Conservation (phyloP, 2,329 filamentous ascomycete species). For the Pseudogymnoascus sp. region DNA sequence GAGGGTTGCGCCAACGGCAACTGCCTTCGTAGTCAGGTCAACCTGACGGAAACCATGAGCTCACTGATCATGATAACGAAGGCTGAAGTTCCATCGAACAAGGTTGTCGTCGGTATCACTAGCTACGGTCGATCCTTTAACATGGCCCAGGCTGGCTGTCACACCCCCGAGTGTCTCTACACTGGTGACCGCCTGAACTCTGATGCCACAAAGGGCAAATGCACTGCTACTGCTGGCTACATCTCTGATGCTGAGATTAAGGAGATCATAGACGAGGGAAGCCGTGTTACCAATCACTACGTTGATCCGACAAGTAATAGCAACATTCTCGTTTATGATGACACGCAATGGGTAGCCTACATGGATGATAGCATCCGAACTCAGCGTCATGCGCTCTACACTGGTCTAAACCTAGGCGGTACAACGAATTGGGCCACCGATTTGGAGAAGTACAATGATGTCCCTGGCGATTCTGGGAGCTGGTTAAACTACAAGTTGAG, state of each 20-base stretch:
- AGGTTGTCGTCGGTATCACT: constrained; percentile 29
- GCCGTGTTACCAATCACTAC: constrained; percentile 15
- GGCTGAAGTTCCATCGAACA: constrained; percentile 24
- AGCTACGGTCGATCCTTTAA: constrained; percentile 32
- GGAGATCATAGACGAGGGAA: constrained; percentile 23
- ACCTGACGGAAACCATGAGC: constrained; percentile 31
- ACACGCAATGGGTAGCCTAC: constrained; percentile 24
- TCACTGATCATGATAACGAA: constrained; percentile 35
- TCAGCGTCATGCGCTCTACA: constrained; percentile 19
- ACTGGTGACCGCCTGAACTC: constrained; percentile 21
- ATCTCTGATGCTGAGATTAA: constrained; percentile 30
- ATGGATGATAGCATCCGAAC: constrained; percentile 21
- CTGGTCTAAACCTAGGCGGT: constrained; percentile 24
- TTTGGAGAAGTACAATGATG: constrained; percentile 15
- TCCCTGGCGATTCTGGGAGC: not conserved
- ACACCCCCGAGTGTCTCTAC: constrained; percentile 19
- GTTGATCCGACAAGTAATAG: constrained; percentile 14
- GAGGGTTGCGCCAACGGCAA: constrained; percentile 27
- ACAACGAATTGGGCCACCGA: constrained; percentile 32
- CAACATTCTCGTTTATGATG: constrained; percentile 21
- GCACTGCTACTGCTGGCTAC: constrained; percentile 30
- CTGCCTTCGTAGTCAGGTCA: constrained; percentile 32
- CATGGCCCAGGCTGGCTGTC: constrained; percentile 29
- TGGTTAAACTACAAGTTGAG: constrained; percentile 1
- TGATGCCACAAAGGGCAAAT: constrained; percentile 26